phyloP scores from a whole-genome alignment of 495 filamentous ascomycete species.

The Hypoxylon lenormandii region DNA sequence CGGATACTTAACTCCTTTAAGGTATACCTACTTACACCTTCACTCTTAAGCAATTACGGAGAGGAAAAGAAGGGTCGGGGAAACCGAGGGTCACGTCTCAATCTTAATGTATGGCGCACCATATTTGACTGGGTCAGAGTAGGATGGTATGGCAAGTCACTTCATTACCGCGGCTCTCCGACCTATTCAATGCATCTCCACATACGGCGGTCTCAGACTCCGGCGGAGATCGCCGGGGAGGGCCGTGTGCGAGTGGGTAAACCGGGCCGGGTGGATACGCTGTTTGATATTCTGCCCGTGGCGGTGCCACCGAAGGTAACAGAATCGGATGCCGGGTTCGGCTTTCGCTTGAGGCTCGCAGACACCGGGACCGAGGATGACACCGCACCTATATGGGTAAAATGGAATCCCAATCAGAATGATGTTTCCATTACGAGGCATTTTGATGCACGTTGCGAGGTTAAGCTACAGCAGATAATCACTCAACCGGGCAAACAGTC shows the following conservation, averaged over 20 bases:
- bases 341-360: conserved; percentile 1
- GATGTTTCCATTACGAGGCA: conserved; percentile 3
- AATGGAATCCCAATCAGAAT: conserved; percentile 29
- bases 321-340: conserved; percentile 18
- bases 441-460: conserved; percentile 33
- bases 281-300: conserved; percentile 32
- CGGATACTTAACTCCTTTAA: background rate
- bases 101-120: conserved; percentile 17
- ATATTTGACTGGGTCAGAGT: conserved; percentile 33
- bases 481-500: conserved; percentile 24
- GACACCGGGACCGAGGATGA: too few species aligned
- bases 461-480: conserved; percentile 23
- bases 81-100: conserved; percentile 28
- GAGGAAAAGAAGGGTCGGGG: conserved; percentile 3
- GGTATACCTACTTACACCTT: conserved; percentile 16
- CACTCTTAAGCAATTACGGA: conserved; percentile 30
- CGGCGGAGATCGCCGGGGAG: background rate
- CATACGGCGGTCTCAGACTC: background rate
- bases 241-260: conserved; percentile 32
- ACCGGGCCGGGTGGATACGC: conserved; percentile 24
- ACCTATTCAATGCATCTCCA: conserved; percentile 36
- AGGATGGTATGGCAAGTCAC: conserved; percentile 30
- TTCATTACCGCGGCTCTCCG: conserved; percentile 22
- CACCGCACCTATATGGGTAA: conserved; percentile 4
- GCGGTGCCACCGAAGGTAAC: conserved; percentile 4